Evolutionary conservation across 2,329 filamentous ascomycete species (phyloP).

Genomic region (Chrysoporthe deuterocubensis): DNA sequence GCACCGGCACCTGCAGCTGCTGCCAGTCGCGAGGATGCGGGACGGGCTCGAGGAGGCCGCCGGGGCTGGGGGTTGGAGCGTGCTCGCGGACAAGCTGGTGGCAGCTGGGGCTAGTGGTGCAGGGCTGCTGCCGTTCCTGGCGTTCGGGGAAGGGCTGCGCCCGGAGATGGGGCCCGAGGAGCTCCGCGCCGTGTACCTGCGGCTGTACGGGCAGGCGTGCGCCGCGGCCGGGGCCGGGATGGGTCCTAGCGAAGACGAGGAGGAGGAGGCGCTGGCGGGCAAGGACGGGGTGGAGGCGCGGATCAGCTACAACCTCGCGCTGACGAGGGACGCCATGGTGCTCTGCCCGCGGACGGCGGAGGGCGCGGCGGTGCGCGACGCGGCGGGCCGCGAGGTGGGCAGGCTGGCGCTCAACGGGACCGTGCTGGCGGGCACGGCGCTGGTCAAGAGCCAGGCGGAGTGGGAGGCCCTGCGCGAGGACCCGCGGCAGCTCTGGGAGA

Average conservation of each 20-base stretch:
- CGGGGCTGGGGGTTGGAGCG: constrained; percentile 46
- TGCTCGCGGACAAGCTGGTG: constrained; percentile 50
- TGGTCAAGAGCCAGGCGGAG: constrained; percentile 63
- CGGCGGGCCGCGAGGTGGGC: constrained; percentile 41
- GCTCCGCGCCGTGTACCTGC: constrained; percentile 49
- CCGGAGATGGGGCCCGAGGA: constrained; percentile 32
- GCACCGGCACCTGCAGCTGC: constrained; percentile 73
- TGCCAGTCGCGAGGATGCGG: constrained; percentile 67
- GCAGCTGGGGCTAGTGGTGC: constrained; percentile 2
- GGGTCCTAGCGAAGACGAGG: constrained; percentile 29
- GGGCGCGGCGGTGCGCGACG: constrained; percentile 42
- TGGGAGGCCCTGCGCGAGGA: constrained; percentile 58
- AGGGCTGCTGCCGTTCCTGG: constrained; percentile 47
- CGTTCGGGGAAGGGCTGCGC: constrained; percentile 44
- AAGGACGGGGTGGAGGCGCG: constrained; percentile 45
- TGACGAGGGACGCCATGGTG: constrained; percentile 58
- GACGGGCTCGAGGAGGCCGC: constrained; percentile 46
- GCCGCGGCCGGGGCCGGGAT: constrained; percentile 36
- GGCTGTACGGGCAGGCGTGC: constrained; percentile 52
- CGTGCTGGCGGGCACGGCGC: constrained; percentile 64
- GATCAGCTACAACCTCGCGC: constrained; percentile 68
- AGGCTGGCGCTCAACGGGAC: constrained; percentile 62
- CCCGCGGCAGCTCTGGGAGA: constrained; percentile 41
- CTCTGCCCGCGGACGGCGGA: constrained; percentile 60
- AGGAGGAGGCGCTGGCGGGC: not conserved